A percentile compares a stretch with the other conserved stretches of the same genome.
Conservation (phyloP, 352 stramenopile species). For the Phytophthora hybrid region DNA sequence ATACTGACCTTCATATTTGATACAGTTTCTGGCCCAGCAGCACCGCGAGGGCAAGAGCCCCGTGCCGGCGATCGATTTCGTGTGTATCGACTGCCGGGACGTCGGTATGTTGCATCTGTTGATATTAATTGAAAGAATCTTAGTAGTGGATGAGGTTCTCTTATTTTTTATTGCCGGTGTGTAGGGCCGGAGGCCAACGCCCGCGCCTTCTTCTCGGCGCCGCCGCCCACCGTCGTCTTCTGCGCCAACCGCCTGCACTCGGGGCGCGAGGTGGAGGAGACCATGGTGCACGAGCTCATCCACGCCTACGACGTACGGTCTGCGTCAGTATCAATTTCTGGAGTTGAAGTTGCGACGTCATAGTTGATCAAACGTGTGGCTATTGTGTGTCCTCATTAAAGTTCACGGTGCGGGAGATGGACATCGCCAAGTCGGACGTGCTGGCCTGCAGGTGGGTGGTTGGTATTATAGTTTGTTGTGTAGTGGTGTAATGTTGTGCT, state of each 20-base stretch:
- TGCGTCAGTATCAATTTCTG: not conserved
- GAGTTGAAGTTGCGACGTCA: constrained; percentile 18
- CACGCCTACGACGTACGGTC: constrained; percentile 88
- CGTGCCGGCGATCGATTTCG: constrained; percentile 63
- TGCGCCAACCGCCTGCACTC: constrained; percentile 85
- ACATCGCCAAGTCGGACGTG: constrained; percentile 83
- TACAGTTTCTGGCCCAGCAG: constrained; percentile 60
- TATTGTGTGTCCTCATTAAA: constrained; percentile 18
- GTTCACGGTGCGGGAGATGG: constrained; percentile 88
- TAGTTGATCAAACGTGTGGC: not conserved
- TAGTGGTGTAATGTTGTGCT: constrained; percentile 1
- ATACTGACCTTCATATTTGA: not conserved
- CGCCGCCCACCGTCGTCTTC: constrained; percentile 83
- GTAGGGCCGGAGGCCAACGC: constrained; percentile 77
- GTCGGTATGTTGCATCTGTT: constrained; percentile 47
- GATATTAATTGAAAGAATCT: constrained; percentile 1
- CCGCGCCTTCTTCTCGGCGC: constrained; percentile 85
- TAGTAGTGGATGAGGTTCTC: not conserved
- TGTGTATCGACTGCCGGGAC: constrained; percentile 80
- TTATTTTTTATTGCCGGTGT: constrained; percentile 1
- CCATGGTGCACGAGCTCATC: constrained; percentile 88
- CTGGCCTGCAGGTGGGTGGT: constrained; percentile 73
- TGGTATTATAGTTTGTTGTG: not conserved
- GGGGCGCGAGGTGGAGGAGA: constrained; percentile 77
- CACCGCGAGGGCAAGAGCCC: constrained; percentile 36